A percentile compares a stretch with the other conserved stretches of the same genome.
phyloP scores from a whole-genome alignment of 257 asterid species.

The Sherardia arvensis region DNA sequence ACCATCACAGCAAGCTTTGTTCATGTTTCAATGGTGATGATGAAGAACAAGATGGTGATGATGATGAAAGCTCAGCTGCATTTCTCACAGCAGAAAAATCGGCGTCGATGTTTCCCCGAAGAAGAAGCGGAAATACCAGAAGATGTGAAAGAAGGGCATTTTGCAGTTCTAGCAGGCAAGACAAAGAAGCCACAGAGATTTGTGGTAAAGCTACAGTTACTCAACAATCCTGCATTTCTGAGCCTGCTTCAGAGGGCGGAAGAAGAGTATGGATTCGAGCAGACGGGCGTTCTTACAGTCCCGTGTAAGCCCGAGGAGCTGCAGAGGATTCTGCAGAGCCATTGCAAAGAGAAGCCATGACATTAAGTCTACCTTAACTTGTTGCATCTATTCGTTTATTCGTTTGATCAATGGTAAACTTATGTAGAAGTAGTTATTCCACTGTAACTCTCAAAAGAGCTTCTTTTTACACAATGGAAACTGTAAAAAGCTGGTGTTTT shows the following conservation, averaged over 20 bases:
- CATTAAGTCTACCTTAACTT: neutral
- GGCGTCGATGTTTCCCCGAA: neutral
- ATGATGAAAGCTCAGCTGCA: slow-evolving; percentile 14
- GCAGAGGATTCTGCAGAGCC: slow-evolving; percentile 9
- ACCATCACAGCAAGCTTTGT: neutral
- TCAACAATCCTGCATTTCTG: slow-evolving; percentile 20
- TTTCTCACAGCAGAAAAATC: neutral
- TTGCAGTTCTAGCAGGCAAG: slow-evolving; percentile 21
- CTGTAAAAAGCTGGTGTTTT: neutral
- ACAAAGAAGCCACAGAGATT: slow-evolving; percentile 25
- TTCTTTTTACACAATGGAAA: neutral
- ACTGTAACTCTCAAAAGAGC: neutral
- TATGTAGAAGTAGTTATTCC: neutral
- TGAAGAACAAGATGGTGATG: slow-evolving; percentile 1
- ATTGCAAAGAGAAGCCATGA: neutral
- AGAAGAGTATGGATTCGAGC: slow-evolving; percentile 25
- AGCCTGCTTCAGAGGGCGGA: slow-evolving; percentile 19
- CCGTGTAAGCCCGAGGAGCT: slow-evolving; percentile 28
- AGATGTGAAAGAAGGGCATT: slow-evolving; percentile 31
- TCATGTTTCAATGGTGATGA: neutral
- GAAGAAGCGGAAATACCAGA: slow-evolving; percentile 10
- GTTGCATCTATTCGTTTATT: slow-evolving; percentile 3
- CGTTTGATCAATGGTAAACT: neutral
- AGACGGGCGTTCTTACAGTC: slow-evolving; percentile 22
- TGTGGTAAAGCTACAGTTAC: slow-evolving; percentile 16